Percentiles rank a stretch among this genome's conserved stretches.
phyloP scores from a whole-genome alignment of 75 land plant genomes.

The Sequoiadendron giganteum region DNA sequence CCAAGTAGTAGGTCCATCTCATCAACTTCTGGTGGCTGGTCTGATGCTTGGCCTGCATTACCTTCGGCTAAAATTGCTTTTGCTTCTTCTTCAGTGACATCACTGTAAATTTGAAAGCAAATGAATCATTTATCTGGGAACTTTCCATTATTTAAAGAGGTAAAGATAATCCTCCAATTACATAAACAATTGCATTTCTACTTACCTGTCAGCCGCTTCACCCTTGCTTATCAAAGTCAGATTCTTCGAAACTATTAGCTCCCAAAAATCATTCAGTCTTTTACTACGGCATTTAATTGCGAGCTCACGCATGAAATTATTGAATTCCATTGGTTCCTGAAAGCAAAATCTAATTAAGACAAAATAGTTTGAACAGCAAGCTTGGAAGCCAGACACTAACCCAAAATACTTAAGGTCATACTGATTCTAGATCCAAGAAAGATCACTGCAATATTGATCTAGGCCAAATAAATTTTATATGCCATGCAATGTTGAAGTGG shows the following conservation, averaged over 20 bases:
- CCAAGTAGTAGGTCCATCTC: slow-evolving; percentile 44
- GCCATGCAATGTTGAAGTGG: not conserved
- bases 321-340: slow-evolving; percentile 61
- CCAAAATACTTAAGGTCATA: not conserved
- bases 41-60: slow-evolving; percentile 6
- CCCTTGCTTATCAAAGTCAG: slow-evolving; percentile 50
- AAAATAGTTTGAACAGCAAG: not conserved
- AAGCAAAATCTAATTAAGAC: not conserved
- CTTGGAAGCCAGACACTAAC: not conserved
- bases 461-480: not conserved
- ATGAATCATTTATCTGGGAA: not conserved
- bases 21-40: slow-evolving; percentile 27
- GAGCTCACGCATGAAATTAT: slow-evolving; percentile 38
- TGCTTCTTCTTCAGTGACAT: slow-evolving; percentile 41
- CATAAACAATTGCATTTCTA: not conserved
- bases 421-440: not conserved
- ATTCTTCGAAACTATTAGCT: slow-evolving; percentile 26
- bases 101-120: slow-evolving; percentile 25
- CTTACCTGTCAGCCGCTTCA: slow-evolving; percentile 63
- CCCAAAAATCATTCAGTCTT: slow-evolving; percentile 45
- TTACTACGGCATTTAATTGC: slow-evolving; percentile 39
- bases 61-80: slow-evolving; percentile 26
- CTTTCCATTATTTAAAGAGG: not conserved
- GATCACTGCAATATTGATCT: not conserved
- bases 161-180: not conserved